Evolutionary conservation across 768 basidiomycete genomes (phyloP).

Genomic region (Chalciporus sphaerocephalus): DNA sequence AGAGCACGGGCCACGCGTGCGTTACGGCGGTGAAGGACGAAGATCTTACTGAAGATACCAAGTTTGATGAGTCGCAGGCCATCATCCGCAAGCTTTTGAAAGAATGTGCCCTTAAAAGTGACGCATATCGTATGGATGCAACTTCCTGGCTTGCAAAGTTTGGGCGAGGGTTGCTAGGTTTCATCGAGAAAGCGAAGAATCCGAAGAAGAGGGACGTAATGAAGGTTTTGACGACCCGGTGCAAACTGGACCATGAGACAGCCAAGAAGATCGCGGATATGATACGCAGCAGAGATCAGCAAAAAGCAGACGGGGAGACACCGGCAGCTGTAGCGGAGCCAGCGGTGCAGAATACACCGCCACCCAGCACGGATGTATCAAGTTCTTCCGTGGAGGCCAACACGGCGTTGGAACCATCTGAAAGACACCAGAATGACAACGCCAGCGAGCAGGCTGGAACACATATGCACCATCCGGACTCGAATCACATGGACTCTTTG

Average conservation of each 20-base stretch:
- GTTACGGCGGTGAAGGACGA: constrained; percentile 27
- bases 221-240: constrained; percentile 21
- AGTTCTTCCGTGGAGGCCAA: no score
- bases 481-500: no score
- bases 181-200: constrained; percentile 13
- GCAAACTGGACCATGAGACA: constrained; percentile 24
- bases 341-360: neutral
- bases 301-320: neutral
- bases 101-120: constrained; percentile 10
- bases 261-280: constrained; percentile 21
- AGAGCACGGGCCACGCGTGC: constrained; percentile 31
- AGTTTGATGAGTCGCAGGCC: constrained; percentile 21
- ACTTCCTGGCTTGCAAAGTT: constrained; percentile 18
- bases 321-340: neutral
- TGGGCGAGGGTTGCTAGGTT: constrained; percentile 6
- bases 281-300: constrained; percentile 15
- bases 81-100: constrained; percentile 19
- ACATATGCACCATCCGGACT: no score
- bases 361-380: no score
- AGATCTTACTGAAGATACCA: constrained; percentile 14
- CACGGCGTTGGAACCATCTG: no score
- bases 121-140: constrained; percentile 12
- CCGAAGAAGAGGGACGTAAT: constrained; percentile 18
- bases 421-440: no score
- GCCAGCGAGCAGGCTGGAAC: no score